Conservation (phyloP, 306 rosid genomes). For the Acacia melanoxylon region DNA sequence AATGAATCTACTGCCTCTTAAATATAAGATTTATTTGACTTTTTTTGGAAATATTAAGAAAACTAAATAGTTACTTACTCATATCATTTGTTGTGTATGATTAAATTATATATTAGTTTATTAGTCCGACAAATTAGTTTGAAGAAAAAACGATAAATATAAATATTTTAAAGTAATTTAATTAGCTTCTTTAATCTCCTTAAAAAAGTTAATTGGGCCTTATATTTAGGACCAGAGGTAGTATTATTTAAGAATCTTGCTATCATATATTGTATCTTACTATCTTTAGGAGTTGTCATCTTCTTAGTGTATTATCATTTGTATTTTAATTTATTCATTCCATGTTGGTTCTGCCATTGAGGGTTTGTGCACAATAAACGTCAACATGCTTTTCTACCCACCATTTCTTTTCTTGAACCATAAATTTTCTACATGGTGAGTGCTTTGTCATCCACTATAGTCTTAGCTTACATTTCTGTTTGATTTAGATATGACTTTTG, state of each 20-base stretch:
- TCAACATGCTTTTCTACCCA: not conserved
- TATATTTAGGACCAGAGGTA: too few species aligned
- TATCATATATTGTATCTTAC: not conserved
- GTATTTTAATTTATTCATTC: not conserved
- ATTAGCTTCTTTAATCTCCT: too few species aligned
- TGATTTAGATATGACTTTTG: not conserved
- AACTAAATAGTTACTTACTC: too few species aligned
- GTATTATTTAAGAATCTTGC: not conserved
- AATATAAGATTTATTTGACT: too few species aligned
- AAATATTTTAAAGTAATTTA: too few species aligned
- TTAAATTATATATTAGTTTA: too few species aligned
- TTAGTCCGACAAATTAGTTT: too few species aligned
- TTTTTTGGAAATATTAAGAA: too few species aligned
- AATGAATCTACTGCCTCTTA: not conserved
- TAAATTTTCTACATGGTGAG: not conserved
- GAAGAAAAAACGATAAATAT: too few species aligned
- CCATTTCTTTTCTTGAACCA: not conserved
- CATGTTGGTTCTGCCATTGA: not conserved
- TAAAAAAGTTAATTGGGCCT: too few species aligned
- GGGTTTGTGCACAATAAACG: not conserved
- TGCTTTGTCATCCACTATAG: not conserved
- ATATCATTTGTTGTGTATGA: too few species aligned
- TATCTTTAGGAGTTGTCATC: not conserved
- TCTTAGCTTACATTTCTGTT: not conserved
- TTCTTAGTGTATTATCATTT: not conserved